Evolutionary conservation across 768 basidiomycete species (phyloP), one percentile per base, ranked within the genome.

Genomic region (Lactarius indigo): DNA sequence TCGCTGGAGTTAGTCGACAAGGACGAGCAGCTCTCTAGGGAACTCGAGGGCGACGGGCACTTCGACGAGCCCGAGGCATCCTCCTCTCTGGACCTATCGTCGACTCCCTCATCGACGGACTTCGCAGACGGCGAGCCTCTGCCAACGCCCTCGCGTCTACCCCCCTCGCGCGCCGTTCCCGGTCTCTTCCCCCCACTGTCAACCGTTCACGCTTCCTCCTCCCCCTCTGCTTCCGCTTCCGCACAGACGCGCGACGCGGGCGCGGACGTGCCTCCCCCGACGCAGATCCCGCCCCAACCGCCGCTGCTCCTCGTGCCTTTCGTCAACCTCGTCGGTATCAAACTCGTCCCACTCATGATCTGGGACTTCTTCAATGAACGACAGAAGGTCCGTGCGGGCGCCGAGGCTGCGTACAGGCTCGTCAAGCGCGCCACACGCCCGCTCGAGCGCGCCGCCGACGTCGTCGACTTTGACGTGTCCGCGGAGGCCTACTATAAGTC

Each of bases 311-410:
- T 94, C 52, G 85, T 94, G 35, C 81, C 87, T 15, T 93, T 87
- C 75, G 81, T 83, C 44, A 86, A 94, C 72, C 83, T 88, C 70
- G 82, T 96, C 61, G 95, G 95, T 8, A 83, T 96, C 73, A 84
- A 82, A 33, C 91, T 92, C 73, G 87, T 96, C 64, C 95, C 95
- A 15, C 78, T 84, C 71, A 96, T 96, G 94, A 84, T 96, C 57
- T 89, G 87, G 86, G 91, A 87, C 69, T 94, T 94, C 77, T 98
- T 97, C 80, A 95, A 94, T 74, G 88, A 91, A 74, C 87, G 94
- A 9, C 79, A 86, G 57, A 87, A 90, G 73, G 93, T 94, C n/a
- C 83, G 78, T 7, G 76, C 84, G 15, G 96, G 96, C 37, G 89
- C 91, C 12, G 87, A 96, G 70, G 89, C 89, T 13, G 95, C 89